These are phyloP conservation scores for Cordyceps sp. DNA, from an alignment of 2,329 filamentous ascomycete genomes.

Conservation along the genomic window DNA sequence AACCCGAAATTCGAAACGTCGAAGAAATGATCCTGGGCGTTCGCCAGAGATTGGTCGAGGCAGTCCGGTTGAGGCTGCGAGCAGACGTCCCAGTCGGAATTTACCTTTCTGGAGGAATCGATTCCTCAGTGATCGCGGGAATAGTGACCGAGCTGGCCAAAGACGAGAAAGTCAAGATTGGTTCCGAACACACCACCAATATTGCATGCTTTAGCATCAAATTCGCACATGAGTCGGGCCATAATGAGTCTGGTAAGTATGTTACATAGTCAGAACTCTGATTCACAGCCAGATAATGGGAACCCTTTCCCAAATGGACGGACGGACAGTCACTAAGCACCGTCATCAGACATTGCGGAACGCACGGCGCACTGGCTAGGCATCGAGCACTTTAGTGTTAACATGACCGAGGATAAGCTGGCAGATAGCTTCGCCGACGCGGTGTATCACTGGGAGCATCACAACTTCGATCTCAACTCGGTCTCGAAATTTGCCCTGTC, in stretches of 20 bases:
- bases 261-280: too few relatives aligned
- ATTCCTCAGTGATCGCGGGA: conserved; percentile 38
- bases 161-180: conserved; percentile 26
- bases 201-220: conserved; percentile 30
- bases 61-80: conserved; percentile 32
- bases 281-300: too few relatives aligned
- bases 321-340: too few relatives aligned
- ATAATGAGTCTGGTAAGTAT: conserved; percentile 20
- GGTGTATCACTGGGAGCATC: conserved; percentile 15
- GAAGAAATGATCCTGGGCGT: conserved; percentile 34
- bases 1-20: conserved; percentile 15
- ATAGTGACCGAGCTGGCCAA: conserved; percentile 35
- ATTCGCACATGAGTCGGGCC: conserved; percentile 29
- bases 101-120: conserved; percentile 39
- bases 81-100: conserved; percentile 42
- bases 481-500: conserved; percentile 35
- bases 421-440: conserved; percentile 14
- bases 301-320: too few relatives aligned
- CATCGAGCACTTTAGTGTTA: conserved; percentile 10
- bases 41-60: conserved; percentile 29
- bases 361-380: conserved; percentile 17
- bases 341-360: conserved; percentile 14
- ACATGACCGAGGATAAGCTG: conserved; percentile 12
- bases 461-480: conserved; percentile 29
- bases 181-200: conserved; percentile 17